phyloP scores from a whole-genome alignment of 108 stramenopile species.

The Mayamaea pseudoterrestris region DNA sequence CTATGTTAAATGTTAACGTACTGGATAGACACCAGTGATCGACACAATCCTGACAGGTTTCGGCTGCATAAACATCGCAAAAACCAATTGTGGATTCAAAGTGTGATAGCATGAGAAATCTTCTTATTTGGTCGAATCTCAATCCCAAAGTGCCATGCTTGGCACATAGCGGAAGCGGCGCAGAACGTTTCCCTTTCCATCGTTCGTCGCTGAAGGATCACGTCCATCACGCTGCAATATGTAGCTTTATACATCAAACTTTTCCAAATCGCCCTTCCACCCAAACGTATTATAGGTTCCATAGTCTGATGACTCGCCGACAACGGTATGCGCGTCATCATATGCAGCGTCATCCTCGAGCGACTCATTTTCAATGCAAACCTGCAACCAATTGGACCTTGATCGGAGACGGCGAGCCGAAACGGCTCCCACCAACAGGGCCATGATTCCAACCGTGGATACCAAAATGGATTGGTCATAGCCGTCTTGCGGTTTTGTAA shows the following conservation, averaged over 20 bases:
- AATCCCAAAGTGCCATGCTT: too few species aligned
- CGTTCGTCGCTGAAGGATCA: too few species aligned
- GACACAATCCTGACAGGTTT: too few species aligned
- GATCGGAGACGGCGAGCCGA: conserved; percentile 44
- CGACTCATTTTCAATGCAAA: conserved; percentile 68
- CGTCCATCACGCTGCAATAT: too few species aligned
- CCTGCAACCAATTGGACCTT: conserved; percentile 25
- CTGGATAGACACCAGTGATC: too few species aligned
- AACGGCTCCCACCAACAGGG: conserved; percentile 61
- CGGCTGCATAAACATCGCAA: too few species aligned
- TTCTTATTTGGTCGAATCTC: too few species aligned
- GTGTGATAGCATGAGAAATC: too few species aligned
- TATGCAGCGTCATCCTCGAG: conserved; percentile 52
- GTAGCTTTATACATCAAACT: conserved; percentile 78
- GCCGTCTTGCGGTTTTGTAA: neutral
- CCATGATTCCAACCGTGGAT: conserved; percentile 73
- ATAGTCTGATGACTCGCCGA: neutral
- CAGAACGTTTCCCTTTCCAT: too few species aligned
- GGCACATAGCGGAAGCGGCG: too few species aligned
- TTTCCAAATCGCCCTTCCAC: conserved; percentile 71
- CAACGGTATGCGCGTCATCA: conserved; percentile 30
- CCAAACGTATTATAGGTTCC: conserved; percentile 37
- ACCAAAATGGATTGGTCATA: conserved; percentile 39
- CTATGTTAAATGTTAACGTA: too few species aligned
- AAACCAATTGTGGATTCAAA: too few species aligned